Evolutionary conservation across 345 rosid genomes (phyloP), one percentile per base, ranked within the genome.

Genomic region (Gossypium sturtianum): DNA sequence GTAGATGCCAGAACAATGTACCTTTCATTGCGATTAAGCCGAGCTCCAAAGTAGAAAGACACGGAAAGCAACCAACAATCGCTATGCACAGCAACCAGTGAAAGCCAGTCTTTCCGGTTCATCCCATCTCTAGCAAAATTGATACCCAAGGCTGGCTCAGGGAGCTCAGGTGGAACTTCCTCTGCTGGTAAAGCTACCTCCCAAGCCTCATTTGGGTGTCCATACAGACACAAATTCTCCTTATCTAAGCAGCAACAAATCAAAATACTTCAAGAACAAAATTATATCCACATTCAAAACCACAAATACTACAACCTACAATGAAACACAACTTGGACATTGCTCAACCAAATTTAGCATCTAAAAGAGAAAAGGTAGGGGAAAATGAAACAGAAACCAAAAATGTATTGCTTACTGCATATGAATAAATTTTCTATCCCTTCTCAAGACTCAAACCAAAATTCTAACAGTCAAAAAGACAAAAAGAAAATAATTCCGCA

Each of bases 111-210:
- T 78, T 90, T 90, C 63, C 91, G 84, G 15, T 83, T 81, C 95
- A 92, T 92, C 3, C 93, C 95, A 85, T 90, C 95, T 81, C 93
- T 84, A 0, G 93, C 91, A 73, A 92, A 92, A 78, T 92, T 92
- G 73, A 92, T 90, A 17, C 97, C 97, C 81, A 92, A 83, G 9
- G 93, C 92, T 16, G 95, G 97, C 87, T 90, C 95, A 23, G 95
- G 91, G 7, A 90, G 90, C 88, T 90, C 93, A 0, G 93, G 93
- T 4, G 93, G 97, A 62, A 92, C 92, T 83, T 92, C 95, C 74
- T 89, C 91, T 2, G 93, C 90, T 0, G 97, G 92, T 23, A 88
- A 80, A 56, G 85, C 84, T 62, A 92, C 95, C 81, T 92, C 97
- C 97, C 97, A 92, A 25, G 83, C 79, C 78, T 86, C 97, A 61